Evolutionary conservation across 768 basidiomycete genomes (phyloP), one percentile per base, ranked within the genome.

Genomic region (Cubamyces lactineus): DNA sequence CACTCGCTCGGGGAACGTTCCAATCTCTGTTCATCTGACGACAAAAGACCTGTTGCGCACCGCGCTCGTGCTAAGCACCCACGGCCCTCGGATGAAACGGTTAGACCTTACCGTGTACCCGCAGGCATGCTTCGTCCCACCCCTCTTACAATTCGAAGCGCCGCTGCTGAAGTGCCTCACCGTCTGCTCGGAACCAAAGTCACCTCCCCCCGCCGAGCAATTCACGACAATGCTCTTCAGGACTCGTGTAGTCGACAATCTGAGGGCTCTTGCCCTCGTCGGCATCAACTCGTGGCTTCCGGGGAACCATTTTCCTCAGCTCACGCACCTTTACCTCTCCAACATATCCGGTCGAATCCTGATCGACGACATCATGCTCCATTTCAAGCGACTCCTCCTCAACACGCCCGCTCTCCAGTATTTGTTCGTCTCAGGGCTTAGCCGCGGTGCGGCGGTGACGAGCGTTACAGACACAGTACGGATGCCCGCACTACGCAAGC

Each of bases 301-400:
- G 6, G 41, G 24, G n/a, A 12, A 43, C 19, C 41, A 54, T 2
- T 43, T 43, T 21, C 53, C 53, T n/a, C 9, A 45, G 4, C 53
- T 54, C 23, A 54, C 53, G 24, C 42, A 54, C n/a, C 53, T 54
- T 16, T 13, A 54, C n/a, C 24, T 54, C 5, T 16, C 53, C 2
- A 3, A 39, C 17, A 21, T 39, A 3, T 38, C 34, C 6, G 34
- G 30, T 8, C n/a, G 8, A 8, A 39, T 24, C 8, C 1, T 30
- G 3, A 7, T 39, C 5, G n/a, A 17, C 34, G 34, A 34, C 34
- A 34, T 9, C 34, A n/a, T 52, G 50, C 38, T 1, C 13, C 38
- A 52, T 15, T 4, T 52, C 50, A 17, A 9, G 8, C 8, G 3
- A 1, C 50, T 52, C 19, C n/a, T 52, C 13, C 8, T 38, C 34